Base-by-base conservation (phyloP, 2,329 filamentous ascomycete species). In the Aspergillus awamori region DNA sequence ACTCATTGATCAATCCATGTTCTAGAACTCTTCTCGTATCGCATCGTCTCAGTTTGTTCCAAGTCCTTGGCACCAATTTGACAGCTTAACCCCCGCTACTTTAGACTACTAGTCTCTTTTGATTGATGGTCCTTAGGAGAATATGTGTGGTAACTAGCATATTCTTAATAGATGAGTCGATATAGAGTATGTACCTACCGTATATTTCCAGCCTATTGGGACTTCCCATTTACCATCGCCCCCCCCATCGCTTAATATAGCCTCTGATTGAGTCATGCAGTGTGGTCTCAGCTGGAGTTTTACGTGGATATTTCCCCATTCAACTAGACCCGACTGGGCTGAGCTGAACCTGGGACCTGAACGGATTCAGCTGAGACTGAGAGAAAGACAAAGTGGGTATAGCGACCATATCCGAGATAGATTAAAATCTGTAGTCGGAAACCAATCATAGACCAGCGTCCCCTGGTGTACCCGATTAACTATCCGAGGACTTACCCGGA, bases 391-490 rank as follows among this genome's bases (percentile, higher is more conserved):
- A 36, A 45, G 41, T 45, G 41, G 20, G 53, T 56, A 39, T 38
- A 43, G 28, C 28, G n/a, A 24, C 39, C 33, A 53, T 30, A 47
- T 28, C 26, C 39, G 28, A 39, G 20, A 43, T 13, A 10, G 22
- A 45, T 45, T 56, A 47, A 55, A 45, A 43, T 36, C 39, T 39
- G 53, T 17, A 39, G n/a, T 10, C 20, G 53, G 28, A 56, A 56
- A 28, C 53, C 53, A 56, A 56, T 56, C 39, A 56, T 33, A 20
- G 39, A 28, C 52, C n/a, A 26, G 33, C 4, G 10, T 24, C 36
- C 13, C 20, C 33, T 39, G 52, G 17, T 41, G 53, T 36, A 45
- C 53, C 53, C 53, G 53, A 56, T 56, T 47, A 56, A 47, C 53
- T 56, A 56, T 56, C 53, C 53, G 53, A 15, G 17, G 39, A 36